Base-by-base conservation (phyloP, 1,284 basidiomycete genomes). In the Cutaneotrichosporon cutaneum region DNA sequence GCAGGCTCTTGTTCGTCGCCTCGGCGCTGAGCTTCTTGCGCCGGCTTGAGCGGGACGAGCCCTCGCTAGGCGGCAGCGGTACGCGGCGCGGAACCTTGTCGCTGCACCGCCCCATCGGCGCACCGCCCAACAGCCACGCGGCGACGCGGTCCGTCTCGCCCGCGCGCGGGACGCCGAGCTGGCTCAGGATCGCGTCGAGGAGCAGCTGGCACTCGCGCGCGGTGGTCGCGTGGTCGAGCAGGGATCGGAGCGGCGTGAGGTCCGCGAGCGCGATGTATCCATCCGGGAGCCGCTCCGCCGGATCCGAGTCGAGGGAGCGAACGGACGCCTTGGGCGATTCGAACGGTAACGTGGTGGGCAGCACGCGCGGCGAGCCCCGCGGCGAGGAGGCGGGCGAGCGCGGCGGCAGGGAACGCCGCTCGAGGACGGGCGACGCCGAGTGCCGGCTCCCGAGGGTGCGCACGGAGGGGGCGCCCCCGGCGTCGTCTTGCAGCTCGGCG, bases 191-290 rank as follows among this genome's bases (percentile, higher is more conserved):
- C 81, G 91, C 88, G 68, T 90, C 88, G 45, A 92, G 82, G 45
- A 94, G 85, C 35, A 93, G 81, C 54, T 90, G 88, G 73, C 91
- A 93, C 80, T 94, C 92, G 63, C 89, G 87, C 44, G 85, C 88
- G 33, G 83, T 86, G 1, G 87, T 88, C 18, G 92, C 90, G 58
- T 82, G 83, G 26, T 85, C 80, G n/a, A 94, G 80, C 59, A 90
- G 81, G 26, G 83, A 81, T 27, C 88, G 86, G 74, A 94, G 83
- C 54, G 90, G 88, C 14, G 82, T 80, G 35, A 87, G 79, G n/a
- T 81, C 76, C 14, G 80, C 54, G 44, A 79, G 65, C 3, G 68
- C 58, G 24, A 74, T 65, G 30, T 62, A 65, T 13, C 58, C 63
- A 7, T 53, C 48, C 21, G 47, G 26, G 4, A 27, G 26, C 18